A percentile compares a stretch with the other conserved stretches of the same genome.
Evolutionary conservation across 2,329 filamentous ascomycete species (phyloP).

Genomic region (Balansia obtecta): DNA sequence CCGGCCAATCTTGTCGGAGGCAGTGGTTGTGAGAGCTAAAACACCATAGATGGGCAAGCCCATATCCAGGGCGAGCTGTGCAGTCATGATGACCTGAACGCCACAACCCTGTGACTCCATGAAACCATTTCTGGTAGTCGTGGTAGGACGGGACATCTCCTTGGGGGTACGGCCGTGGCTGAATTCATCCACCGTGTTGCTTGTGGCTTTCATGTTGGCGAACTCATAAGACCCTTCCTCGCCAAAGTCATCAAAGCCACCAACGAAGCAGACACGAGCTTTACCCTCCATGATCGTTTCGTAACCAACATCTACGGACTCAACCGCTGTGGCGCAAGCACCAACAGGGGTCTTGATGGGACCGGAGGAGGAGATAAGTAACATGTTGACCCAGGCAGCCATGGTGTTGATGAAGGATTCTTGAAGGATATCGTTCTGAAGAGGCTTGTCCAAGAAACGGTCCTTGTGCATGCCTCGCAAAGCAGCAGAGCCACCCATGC

Average conservation of each 20-base stretch:
- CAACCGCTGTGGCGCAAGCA: slow-evolving; percentile 92
- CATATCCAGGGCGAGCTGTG: slow-evolving; percentile 92
- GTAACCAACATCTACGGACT: slow-evolving; percentile 94
- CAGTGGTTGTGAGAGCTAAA: slow-evolving; percentile 83
- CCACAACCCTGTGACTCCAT: slow-evolving; percentile 99
- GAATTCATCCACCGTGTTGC: slow-evolving; percentile 94
- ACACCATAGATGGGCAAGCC: slow-evolving; percentile 96
- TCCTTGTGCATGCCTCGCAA: slow-evolving; percentile 98
- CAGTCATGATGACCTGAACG: slow-evolving; percentile 98
- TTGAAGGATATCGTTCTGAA: slow-evolving; percentile 97
- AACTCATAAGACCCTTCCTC: slow-evolving; percentile 99
- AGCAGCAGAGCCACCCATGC: slow-evolving; percentile 89
- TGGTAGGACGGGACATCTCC: slow-evolving; percentile 97
- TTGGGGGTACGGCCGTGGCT: slow-evolving; percentile 86
- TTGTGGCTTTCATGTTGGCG: slow-evolving; percentile 99
- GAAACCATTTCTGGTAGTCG: slow-evolving; percentile 92
- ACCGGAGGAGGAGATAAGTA: slow-evolving; percentile 90
- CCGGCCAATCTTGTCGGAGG: slow-evolving; percentile 97
- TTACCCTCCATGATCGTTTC: slow-evolving; percentile 98
- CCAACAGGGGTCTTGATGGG: slow-evolving; percentile 98
- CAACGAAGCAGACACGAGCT: slow-evolving; percentile 91
- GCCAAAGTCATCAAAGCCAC: slow-evolving; percentile 98
- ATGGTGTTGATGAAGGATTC: slow-evolving; percentile 99
- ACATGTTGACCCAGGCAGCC: slow-evolving; percentile 99
- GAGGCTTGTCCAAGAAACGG: slow-evolving; percentile 87